Evolutionary conservation across 345 rosid species (phyloP).

Genomic region (Dimocarpus longan): DNA sequence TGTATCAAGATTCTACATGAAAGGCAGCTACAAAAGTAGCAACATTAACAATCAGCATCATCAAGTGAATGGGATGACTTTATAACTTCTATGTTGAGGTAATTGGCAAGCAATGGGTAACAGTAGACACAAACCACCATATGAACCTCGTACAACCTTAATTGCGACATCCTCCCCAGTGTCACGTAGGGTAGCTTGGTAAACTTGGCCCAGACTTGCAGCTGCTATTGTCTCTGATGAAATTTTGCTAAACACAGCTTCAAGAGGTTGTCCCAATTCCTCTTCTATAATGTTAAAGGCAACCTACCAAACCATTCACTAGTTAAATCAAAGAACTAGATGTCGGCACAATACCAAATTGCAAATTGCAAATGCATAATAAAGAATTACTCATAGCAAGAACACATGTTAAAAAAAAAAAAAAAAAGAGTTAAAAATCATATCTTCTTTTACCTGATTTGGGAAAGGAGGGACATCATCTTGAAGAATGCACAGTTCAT

Average conservation of each 20-base stretch:
- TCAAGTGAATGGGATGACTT: neutral
- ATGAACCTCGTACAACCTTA: conserved; percentile 58
- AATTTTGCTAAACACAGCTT: conserved; percentile 83
- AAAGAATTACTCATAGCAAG: neutral
- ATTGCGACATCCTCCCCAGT: conserved; percentile 97
- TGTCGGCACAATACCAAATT: neutral
- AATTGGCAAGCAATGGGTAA: conserved; percentile 1
- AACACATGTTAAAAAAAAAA: neutral
- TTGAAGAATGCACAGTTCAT: conserved; percentile 95
- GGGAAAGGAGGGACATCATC: conserved; percentile 97
- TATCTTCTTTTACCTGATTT: conserved; percentile 59
- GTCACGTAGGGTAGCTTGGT: conserved; percentile 84
- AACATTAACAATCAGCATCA: neutral
- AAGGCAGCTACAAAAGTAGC: neutral
- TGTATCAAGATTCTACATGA: neutral
- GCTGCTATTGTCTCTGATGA: conserved; percentile 89
- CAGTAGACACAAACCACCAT: conserved; percentile 6
- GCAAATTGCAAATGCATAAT: neutral
- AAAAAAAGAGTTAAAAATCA: neutral
- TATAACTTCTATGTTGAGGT: neutral
- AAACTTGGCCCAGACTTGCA: conserved; percentile 97
- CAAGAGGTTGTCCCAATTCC: conserved; percentile 89
- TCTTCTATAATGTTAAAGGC: conserved; percentile 93
- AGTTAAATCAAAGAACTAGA: conserved; percentile 22
- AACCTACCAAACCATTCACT: conserved; percentile 49